Conservation (phyloP, 1,139 yeast genomes). For the Lodderomyces parapsilosis region DNA sequence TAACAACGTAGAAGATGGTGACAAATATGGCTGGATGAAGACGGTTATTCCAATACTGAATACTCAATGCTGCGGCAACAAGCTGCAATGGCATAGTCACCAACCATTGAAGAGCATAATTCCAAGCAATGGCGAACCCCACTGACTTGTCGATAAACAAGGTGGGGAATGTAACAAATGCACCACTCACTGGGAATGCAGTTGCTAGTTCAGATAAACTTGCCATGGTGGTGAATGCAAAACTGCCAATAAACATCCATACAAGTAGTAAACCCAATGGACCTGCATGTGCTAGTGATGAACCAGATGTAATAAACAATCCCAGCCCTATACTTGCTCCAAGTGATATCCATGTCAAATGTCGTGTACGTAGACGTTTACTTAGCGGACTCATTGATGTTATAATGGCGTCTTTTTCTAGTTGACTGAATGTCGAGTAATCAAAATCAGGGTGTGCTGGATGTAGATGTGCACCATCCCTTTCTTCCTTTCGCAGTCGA, state of each 20-base stretch:
- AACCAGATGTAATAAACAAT: conserved; percentile 36
- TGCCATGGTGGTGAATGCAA: conserved; percentile 35
- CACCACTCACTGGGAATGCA: conserved; percentile 41
- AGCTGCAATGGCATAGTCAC: conserved; percentile 39
- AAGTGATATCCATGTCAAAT: conserved; percentile 41
- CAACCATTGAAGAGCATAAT: conserved; percentile 41
- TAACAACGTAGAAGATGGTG: conserved; percentile 29
- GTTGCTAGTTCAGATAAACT: conserved; percentile 39
- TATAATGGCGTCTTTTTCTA: conserved; percentile 33
- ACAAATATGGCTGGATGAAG: conserved; percentile 32
- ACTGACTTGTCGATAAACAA: conserved; percentile 36
- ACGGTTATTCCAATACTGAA: conserved; percentile 27
- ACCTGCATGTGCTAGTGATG: conserved; percentile 33
- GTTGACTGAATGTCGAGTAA: conserved; percentile 25
- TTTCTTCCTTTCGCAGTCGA: background rate
- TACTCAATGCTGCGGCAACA: conserved; percentile 39
- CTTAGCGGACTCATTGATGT: conserved; percentile 32
- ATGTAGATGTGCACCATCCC: conserved; percentile 6
- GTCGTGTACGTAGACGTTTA: conserved; percentile 37
- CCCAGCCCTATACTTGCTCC: conserved; percentile 47
- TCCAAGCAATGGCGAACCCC: conserved; percentile 45
- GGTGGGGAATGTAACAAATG: conserved; percentile 38
- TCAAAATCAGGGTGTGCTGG: conserved; percentile 30
- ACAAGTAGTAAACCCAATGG: conserved; percentile 36
- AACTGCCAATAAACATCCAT: conserved; percentile 30